Evolutionary conservation across 139 green algal species (phyloP), one percentile per base, ranked within the genome.

Genomic region (Tetraselmis chui): DNA sequence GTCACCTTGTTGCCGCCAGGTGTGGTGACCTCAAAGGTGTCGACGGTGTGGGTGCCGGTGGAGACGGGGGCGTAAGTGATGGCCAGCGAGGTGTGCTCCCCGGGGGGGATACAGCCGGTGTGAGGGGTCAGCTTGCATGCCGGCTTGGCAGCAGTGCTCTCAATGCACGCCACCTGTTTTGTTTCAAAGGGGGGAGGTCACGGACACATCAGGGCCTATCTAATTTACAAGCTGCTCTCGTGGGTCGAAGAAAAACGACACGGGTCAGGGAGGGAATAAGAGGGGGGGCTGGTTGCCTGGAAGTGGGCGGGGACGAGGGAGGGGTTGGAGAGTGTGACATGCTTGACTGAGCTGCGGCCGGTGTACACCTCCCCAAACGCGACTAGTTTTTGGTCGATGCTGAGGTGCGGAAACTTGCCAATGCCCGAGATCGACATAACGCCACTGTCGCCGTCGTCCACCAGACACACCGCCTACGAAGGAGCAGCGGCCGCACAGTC

Each of bases 401-500:
- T 86, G 29, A 95, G 59, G 87, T 91, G 93, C 5, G 92, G 91
- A 76, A 90, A 93, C 87, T 94, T 94, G 76, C 87, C 91, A 30
- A 92, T 89, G 32, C 90, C 92, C 1, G 80, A 84, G 23, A 95
- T 80, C 81, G 45, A 5, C 45, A 88, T 59, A 1, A 86, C 82
- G 28, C 81, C 76, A 22, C 32, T 85, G 1, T 80, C 83, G 1
- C 86, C 90, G 78, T 85, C 88, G 80, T 90, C 87, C 75, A 92
- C 29, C 32, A 77, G 67, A 77, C 89, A 92, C 1, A 86, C 82
- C 31, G 89, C 90, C 27, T 59, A n/a, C n/a, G n/a, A n/a, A n/a
- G n/a, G n/a, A n/a, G n/a, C n/a, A n/a, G n/a, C n/a, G n/a, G n/a
- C n/a, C n/a, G n/a, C n/a, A n/a, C n/a, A n/a, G n/a, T n/a, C n/a